These are phyloP conservation scores for Buddleja alternifolia DNA, from an alignment of 257 asterid species.

Conservation along the genomic window DNA sequence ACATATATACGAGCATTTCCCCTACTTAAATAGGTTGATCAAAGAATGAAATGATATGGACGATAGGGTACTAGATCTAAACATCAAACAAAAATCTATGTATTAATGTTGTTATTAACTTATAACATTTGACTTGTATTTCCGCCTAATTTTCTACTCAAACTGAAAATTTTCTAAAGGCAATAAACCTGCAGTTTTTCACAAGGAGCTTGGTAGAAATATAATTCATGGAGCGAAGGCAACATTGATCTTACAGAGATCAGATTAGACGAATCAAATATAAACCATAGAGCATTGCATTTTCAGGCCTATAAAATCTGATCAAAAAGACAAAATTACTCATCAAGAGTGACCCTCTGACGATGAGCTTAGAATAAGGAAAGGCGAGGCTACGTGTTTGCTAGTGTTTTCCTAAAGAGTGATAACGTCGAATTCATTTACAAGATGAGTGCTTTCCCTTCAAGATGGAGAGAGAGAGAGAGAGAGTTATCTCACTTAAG, in stretches of 20 bases:
- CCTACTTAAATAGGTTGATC: too few relatives aligned
- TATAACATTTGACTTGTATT: too few relatives aligned
- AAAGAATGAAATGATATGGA: too few relatives aligned
- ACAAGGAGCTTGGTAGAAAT: neutral
- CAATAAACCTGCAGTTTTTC: neutral
- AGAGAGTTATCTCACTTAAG: constrained; percentile 43
- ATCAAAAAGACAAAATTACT: constrained; percentile 36
- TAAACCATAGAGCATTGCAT: neutral
- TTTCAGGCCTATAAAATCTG: constrained; percentile 15
- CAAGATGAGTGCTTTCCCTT: constrained; percentile 30
- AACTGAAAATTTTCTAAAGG: neutral
- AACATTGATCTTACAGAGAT: neutral
- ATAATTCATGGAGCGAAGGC: neutral
- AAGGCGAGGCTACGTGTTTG: constrained; percentile 16
- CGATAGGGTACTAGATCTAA: too few relatives aligned
- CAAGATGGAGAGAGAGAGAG: constrained; percentile 15
- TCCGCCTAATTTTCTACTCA: neutral
- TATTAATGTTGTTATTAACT: too few relatives aligned
- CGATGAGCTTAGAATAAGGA: constrained; percentile 18
- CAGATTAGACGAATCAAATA: neutral
- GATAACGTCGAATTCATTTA: constrained; percentile 40
- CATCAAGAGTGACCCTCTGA: constrained; percentile 19
- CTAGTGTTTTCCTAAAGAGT: constrained; percentile 35
- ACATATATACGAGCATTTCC: too few relatives aligned
- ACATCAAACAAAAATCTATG: too few relatives aligned